A percentile compares a stretch with the other conserved stretches of the same genome.
Conservation (phyloP, 495 filamentous ascomycete species). For the Hypoxylon crocopeplum region DNA sequence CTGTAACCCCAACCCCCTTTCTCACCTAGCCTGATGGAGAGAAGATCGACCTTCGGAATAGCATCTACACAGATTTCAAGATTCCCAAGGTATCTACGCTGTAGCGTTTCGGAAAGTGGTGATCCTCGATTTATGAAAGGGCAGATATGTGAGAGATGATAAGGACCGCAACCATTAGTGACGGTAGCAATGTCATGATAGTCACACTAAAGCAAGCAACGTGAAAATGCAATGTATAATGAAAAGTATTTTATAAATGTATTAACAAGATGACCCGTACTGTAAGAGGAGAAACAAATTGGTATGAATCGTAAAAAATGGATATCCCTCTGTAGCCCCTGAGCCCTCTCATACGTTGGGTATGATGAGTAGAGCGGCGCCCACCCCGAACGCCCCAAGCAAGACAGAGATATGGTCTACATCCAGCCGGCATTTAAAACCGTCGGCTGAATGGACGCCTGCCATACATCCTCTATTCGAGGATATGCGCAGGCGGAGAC, state of each 20-base stretch:
- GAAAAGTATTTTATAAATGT: constrained; percentile 4
- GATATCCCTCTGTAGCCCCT: constrained; percentile 14
- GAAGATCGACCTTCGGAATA: background rate
- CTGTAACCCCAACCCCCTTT: background rate
- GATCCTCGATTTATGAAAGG: no score
- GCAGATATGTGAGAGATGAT: no score
- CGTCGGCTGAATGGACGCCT: background rate
- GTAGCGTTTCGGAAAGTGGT: no score
- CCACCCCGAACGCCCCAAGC: constrained; percentile 10
- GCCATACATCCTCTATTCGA: background rate
- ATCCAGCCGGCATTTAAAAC: no score
- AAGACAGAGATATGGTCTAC: background rate
- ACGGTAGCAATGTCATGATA: background rate
- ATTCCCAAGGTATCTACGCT: no score
- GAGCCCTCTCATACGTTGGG: background rate
- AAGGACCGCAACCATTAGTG: background rate
- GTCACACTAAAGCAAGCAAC: background rate
- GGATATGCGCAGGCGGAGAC: constrained; percentile 1
- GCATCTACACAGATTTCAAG: no score
- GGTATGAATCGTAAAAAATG: constrained; percentile 18
- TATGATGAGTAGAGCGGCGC: background rate
- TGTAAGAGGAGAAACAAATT: constrained; percentile 10
- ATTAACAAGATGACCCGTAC: constrained; percentile 15
- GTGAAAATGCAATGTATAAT: background rate
- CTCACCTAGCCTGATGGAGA: background rate